Percentiles rank a stretch among this genome's conserved stretches.
These are phyloP conservation scores for Yueomyces sinensis DNA, from an alignment of 805 yeast species.

Conservation along the genomic window DNA sequence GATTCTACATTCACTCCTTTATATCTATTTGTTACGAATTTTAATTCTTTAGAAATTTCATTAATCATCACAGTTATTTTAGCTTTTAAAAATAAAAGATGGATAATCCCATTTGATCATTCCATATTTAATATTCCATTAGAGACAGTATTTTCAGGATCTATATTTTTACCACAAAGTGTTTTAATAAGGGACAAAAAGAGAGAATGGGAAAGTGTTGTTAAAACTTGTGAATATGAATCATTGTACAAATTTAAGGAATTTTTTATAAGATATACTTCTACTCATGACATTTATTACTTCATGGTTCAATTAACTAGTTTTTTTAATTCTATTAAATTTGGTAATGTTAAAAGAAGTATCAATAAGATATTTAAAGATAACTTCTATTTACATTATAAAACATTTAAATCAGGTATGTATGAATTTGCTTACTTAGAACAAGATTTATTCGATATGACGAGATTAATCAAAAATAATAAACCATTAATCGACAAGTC, in stretches of 20 bases:
- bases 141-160: constrained; percentile 6
- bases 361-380: constrained; percentile 4
- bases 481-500: constrained; percentile 9
- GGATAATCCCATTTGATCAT: constrained; percentile 3
- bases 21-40: constrained; percentile 5
- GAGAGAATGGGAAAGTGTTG: neutral
- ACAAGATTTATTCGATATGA: constrained; percentile 10
- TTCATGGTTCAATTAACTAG: constrained; percentile 8
- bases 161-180: constrained; percentile 8
- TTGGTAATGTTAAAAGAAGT: constrained; percentile 7
- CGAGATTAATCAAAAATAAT: constrained; percentile 5
- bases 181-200: constrained; percentile 1
- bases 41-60: constrained; percentile 13
- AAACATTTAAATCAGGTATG: constrained; percentile 3
- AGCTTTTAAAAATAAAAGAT: constrained; percentile 7
- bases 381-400: constrained; percentile 1
- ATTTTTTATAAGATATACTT: constrained; percentile 2
- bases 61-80: constrained; percentile 9
- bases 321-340: constrained; percentile 8
- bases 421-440: constrained; percentile 8
- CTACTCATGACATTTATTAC: constrained; percentile 3
- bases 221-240: neutral
- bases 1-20: neutral
- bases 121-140: constrained; percentile 8
- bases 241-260: constrained; percentile 9